Base-by-base conservation (phyloP, 2,329 filamentous ascomycete genomes). In the Thelonectria blattea region DNA sequence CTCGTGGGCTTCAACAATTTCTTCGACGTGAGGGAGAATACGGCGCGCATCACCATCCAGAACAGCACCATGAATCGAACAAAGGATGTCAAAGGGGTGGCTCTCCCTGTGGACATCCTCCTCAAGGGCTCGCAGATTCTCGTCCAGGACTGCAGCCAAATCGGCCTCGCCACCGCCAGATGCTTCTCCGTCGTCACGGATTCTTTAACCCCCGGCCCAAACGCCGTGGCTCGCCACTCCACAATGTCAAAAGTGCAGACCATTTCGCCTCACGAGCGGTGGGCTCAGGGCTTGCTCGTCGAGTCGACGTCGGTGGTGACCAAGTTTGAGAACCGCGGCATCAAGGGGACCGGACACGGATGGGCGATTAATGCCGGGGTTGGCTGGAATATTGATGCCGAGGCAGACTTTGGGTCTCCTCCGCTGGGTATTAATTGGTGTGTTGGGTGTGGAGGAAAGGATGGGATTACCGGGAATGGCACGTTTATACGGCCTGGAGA, bases 311-410 rank as follows among this genome's bases (percentile, higher is more conserved):
- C 55, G 0, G 68, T 56, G 0, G 32, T 49, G 0, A 58, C 53
- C 0, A 37, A 49, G 0, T 70, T 70, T 2, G 55, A 60, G 9
- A 62, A 70, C 6, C 53, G 68, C 0, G 54, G 42, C 0, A 63
- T 18, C 1, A 59, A 58, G 1, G 66, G 68, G 0, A 37, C 34
- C 2, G 68, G 68, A 0, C 68, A 70, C 1, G 68, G 68, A 0
- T 70, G 68, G 68, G 34, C 62, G 5, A 70, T 70, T 8, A 70
- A 70, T 12, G 68, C 42, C 0, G 68, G 68, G 0, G 68, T 69
- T 9, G 68, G 60, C 0, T 69, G 67, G 65, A 69, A 70, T 15
- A 47, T 66, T 1, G 24, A 56, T 1, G 66, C 53, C 2, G 15
- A 45, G 1, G 48, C 47, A 2, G 45, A 49, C 0, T 41, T 70